Evolutionary conservation across 129 eudicot genomes (phyloP).

Genomic region (Solidago caesia): DNA sequence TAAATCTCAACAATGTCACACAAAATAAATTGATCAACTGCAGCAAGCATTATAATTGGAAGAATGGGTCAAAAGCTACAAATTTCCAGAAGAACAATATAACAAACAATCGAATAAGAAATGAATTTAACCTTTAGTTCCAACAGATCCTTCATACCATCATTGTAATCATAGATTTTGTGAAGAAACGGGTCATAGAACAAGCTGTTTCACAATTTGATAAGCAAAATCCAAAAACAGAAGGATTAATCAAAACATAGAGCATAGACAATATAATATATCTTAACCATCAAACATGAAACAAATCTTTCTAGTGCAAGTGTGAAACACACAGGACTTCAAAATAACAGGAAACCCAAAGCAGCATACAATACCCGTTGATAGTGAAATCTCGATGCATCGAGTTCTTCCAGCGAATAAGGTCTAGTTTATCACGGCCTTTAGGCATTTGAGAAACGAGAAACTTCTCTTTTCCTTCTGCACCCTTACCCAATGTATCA

Average conservation of each 20-base stretch:
- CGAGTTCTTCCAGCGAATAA: constrained; percentile 64
- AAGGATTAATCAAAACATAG: constrained; percentile 3
- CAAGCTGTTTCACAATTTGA: constrained; percentile 54
- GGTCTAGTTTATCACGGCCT: constrained; percentile 47
- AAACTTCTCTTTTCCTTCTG: constrained; percentile 34
- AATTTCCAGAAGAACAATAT: too few species aligned
- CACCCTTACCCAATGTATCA: constrained; percentile 45
- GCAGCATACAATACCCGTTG: constrained; percentile 54
- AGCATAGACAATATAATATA: neutral
- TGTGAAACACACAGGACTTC: neutral
- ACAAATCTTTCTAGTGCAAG: neutral
- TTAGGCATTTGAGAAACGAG: constrained; percentile 39
- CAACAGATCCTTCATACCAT: constrained; percentile 63
- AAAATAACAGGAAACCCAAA: neutral
- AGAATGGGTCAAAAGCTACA: neutral
- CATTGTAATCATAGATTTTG: constrained; percentile 66
- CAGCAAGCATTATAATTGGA: neutral
- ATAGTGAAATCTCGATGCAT: constrained; percentile 82
- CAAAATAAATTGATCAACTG: neutral
- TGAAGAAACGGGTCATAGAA: constrained; percentile 73
- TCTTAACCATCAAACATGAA: neutral
- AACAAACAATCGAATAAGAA: neutral
- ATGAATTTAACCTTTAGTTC: constrained; percentile 53
- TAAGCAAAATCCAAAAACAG: neutral
- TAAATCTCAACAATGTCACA: neutral